phyloP scores from a whole-genome alignment of 208 protist species.

The Trypanosoma scelopori region DNA sequence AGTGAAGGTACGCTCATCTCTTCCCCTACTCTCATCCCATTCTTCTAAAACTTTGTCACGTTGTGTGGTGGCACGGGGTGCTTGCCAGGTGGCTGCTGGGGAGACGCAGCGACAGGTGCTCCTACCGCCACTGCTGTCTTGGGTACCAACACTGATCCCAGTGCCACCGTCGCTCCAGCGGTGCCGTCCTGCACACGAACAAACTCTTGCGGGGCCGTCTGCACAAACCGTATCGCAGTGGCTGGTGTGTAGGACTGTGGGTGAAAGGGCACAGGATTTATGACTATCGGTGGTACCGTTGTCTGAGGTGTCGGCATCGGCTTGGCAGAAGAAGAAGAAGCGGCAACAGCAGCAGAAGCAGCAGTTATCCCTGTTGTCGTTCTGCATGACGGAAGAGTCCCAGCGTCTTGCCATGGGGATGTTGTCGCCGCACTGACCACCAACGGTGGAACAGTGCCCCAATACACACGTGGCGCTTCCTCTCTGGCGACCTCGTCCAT shows the following conservation, averaged over 20 bases:
- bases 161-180: conserved; percentile 51
- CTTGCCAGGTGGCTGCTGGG: conserved; percentile 8
- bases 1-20: not conserved
- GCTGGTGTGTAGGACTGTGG: conserved; percentile 57
- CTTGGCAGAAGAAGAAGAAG: not conserved
- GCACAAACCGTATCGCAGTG: conserved; percentile 21
- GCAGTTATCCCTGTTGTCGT: conserved; percentile 23
- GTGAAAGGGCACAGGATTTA: conserved; percentile 72
- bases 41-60: conserved; percentile 22
- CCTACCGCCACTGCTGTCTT: conserved; percentile 23
- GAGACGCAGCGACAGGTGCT: conserved; percentile 1
- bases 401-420: not conserved
- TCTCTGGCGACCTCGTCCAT: conserved; percentile 70
- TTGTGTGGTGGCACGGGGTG: conserved; percentile 6
- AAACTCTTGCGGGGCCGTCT: conserved; percentile 62
- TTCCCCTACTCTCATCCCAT: not conserved
- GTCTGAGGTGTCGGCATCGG: conserved; percentile 11
- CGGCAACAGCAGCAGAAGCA: not conserved
- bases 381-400: not conserved
- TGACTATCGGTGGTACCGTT: conserved; percentile 25
- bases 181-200: conserved; percentile 77
- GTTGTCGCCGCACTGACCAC: conserved; percentile 6
- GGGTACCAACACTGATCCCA: conserved; percentile 68
- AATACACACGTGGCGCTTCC: conserved; percentile 32
- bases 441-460: conserved; percentile 48